These are phyloP conservation scores for Lactifluus rugatus DNA, from an alignment of 768 basidiomycete species.

Conservation along the genomic window DNA sequence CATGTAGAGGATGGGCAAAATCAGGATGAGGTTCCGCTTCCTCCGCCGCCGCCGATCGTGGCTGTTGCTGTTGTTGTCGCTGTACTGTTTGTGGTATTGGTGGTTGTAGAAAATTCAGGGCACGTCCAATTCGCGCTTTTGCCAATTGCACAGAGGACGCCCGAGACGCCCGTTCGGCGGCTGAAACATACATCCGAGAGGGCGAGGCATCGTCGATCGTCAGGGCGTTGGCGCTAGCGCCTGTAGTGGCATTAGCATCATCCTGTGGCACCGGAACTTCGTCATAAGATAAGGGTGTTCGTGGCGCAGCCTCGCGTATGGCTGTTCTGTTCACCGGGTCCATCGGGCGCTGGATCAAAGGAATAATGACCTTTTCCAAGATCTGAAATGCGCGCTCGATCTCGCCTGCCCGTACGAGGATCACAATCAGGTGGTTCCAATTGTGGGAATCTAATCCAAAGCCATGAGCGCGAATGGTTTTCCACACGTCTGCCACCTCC, in stretches of 20 bases:
- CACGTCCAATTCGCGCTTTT: neutral
- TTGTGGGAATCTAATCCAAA: slow-evolving; percentile 82
- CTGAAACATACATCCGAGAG: neutral
- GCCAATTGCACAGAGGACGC: slow-evolving; percentile 5
- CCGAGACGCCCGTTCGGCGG: slow-evolving; percentile 3
- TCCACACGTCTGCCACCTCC: slow-evolving; percentile 60
- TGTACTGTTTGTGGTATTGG: neutral
- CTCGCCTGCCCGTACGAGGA: slow-evolving; percentile 71
- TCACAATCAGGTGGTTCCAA: slow-evolving; percentile 79
- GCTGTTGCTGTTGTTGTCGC: neutral
- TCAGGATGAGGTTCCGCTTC: slow-evolving; percentile 27
- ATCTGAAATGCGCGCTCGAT: slow-evolving; percentile 77
- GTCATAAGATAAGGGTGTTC: slow-evolving; percentile 24
- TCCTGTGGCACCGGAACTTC: slow-evolving; percentile 12
- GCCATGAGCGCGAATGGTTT: slow-evolving; percentile 45
- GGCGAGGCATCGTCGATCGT: slow-evolving; percentile 13
- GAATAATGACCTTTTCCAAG: slow-evolving; percentile 66
- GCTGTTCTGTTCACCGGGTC: slow-evolving; percentile 3
- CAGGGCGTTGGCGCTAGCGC: neutral
- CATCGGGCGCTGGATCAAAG: slow-evolving; percentile 33
- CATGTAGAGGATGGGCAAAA: slow-evolving; percentile 47
- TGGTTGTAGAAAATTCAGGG: neutral
- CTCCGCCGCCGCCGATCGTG: neutral
- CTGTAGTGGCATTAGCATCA: neutral
- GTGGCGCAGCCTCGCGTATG: slow-evolving; percentile 19